phyloP scores from a whole-genome alignment of 768 basidiomycete species.

The Lanmaoa rubissima region DNA sequence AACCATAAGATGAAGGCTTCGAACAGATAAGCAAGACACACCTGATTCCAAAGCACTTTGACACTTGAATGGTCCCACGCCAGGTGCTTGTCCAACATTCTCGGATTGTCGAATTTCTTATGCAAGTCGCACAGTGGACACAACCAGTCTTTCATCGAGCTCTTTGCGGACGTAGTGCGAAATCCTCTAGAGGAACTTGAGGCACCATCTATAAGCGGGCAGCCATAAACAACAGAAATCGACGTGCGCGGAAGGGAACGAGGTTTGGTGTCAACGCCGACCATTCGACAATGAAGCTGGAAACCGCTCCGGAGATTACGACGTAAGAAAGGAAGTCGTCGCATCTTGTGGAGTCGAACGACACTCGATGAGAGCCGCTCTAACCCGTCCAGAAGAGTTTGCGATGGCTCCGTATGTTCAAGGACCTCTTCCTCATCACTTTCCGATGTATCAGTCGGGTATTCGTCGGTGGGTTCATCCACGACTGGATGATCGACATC shows the following conservation, averaged over 20 bases:
- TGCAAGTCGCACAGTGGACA: slow-evolving; percentile 59
- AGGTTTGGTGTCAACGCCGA: slow-evolving; percentile 35
- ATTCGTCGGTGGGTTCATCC: slow-evolving; percentile 1
- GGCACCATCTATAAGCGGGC: slow-evolving; percentile 6
- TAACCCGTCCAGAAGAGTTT: slow-evolving; percentile 36
- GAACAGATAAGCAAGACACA: slow-evolving; percentile 9
- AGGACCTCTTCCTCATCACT: slow-evolving; percentile 4
- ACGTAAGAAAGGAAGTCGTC: slow-evolving; percentile 53
- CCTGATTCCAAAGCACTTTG: slow-evolving; percentile 37
- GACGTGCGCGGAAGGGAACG: slow-evolving; percentile 15
- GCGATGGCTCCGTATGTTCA: slow-evolving; percentile 28
- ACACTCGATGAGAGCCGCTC: slow-evolving; percentile 32
- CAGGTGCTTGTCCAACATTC: slow-evolving; percentile 49
- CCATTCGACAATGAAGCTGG: slow-evolving; percentile 36
- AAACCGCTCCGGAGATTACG: slow-evolving; percentile 54
- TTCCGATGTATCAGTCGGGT: slow-evolving; percentile 8
- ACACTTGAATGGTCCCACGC: slow-evolving; percentile 48
- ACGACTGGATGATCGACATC: background rate
- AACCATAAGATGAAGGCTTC: background rate
- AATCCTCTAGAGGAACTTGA: slow-evolving; percentile 11
- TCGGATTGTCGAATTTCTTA: slow-evolving; percentile 39
- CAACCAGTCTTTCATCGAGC: slow-evolving; percentile 36
- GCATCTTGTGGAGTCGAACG: slow-evolving; percentile 38
- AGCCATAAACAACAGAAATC: slow-evolving; percentile 27
- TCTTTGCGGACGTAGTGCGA: slow-evolving; percentile 12